phyloP scores from a whole-genome alignment of 805 yeast species.

The Candida silvatica region DNA sequence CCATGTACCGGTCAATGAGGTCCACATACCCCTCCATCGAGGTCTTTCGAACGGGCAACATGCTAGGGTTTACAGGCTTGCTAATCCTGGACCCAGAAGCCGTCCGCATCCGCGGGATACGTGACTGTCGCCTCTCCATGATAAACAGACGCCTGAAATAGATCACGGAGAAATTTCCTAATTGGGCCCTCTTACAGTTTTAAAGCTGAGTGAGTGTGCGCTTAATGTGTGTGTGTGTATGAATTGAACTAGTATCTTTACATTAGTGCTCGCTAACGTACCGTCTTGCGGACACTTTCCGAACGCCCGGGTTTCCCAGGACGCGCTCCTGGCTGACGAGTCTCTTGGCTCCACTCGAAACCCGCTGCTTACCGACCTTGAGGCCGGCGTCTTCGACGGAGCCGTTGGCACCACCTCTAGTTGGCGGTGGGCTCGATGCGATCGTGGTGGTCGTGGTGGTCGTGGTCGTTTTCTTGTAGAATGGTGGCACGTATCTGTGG shows the following conservation, averaged over 20 bases:
- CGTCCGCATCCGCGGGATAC: too few relatives aligned
- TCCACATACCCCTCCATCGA: conserved; percentile 1
- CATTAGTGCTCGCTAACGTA: too few relatives aligned
- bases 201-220: too few relatives aligned
- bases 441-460: conserved; percentile 38
- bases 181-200: too few relatives aligned
- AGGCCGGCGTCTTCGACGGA: conserved; percentile 9
- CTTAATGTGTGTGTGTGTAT: too few relatives aligned
- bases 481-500: conserved; percentile 21
- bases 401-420: conserved; percentile 5
- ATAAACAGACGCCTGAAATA: too few relatives aligned
- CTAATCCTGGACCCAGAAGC: too few relatives aligned
- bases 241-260: too few relatives aligned
- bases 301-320: conserved; percentile 27
- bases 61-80: too few relatives aligned
- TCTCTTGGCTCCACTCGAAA: conserved; percentile 14
- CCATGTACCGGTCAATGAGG: conserved; percentile 1
- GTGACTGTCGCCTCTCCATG: too few relatives aligned
- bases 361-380: conserved; percentile 22
- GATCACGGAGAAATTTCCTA: too few relatives aligned
- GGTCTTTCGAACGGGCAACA: too few relatives aligned
- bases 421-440: conserved; percentile 22
- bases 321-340: conserved; percentile 22
- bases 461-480: conserved; percentile 37
- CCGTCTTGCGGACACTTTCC: conserved; percentile 24